Conservation (phyloP, 2,329 filamentous ascomycete genomes). For the Dactylellina leptospora region DNA sequence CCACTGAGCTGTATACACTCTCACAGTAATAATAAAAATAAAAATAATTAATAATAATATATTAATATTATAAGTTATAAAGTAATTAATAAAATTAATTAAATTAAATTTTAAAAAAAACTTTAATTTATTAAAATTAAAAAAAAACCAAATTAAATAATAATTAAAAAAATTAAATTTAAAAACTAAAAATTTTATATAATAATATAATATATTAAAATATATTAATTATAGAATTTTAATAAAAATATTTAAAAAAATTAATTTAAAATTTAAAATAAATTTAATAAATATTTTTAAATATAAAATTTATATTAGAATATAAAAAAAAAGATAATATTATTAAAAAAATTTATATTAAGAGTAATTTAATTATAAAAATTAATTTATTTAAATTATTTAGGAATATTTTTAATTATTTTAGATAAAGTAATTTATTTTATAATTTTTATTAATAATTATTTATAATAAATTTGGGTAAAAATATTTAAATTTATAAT, state of each 20-base stretch:
- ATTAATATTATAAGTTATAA: background rate
- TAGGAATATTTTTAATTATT: background rate
- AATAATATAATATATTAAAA: background rate
- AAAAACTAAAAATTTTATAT: background rate
- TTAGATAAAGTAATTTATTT: background rate
- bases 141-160: background rate
- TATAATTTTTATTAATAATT: background rate
- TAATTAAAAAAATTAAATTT: background rate
- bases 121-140: background rate
- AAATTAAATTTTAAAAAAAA: background rate
- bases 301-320: background rate
- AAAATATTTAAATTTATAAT: background rate
- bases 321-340: background rate
- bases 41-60: background rate
- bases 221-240: background rate
- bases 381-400: background rate
- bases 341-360: background rate
- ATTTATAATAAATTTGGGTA: background rate
- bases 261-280: background rate
- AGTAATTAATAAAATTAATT: background rate
- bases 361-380: background rate
- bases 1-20: too few species aligned
- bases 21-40: background rate
- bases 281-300: background rate
- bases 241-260: background rate